phyloP scores from a whole-genome alignment of 352 stramenopile species.

The Thalassiosira mediterranea region DNA sequence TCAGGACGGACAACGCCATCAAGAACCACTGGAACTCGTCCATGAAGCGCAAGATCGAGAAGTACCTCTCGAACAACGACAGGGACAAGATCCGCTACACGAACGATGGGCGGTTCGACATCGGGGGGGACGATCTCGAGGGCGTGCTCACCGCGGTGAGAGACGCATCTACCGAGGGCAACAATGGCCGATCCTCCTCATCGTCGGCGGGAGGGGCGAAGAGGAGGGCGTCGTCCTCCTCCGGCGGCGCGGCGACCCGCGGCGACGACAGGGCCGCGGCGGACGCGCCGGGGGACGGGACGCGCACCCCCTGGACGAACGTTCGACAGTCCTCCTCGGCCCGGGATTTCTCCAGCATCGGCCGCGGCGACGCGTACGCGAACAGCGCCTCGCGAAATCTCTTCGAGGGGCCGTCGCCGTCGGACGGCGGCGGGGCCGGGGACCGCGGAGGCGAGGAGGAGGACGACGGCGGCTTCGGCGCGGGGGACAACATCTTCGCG shows the following conservation, averaged over 20 bases:
- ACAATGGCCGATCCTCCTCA: background rate
- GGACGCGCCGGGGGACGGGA: background rate
- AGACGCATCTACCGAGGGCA: slow-evolving; percentile 1
- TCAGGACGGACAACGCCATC: slow-evolving; percentile 87
- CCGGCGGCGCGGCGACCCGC: too few relatives aligned
- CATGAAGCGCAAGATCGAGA: slow-evolving; percentile 86
- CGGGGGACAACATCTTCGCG: slow-evolving; percentile 38
- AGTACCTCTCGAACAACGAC: slow-evolving; percentile 77
- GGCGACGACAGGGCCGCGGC: background rate
- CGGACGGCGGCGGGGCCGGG: background rate
- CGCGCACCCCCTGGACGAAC: slow-evolving; percentile 19
- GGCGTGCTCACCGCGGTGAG: slow-evolving; percentile 78
- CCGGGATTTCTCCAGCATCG: background rate
- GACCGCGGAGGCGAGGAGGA: background rate
- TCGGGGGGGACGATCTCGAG: slow-evolving; percentile 83
- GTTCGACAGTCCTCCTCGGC: background rate
- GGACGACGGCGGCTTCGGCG: slow-evolving; percentile 13
- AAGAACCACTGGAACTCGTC: slow-evolving; percentile 89
- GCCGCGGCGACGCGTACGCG: slow-evolving; percentile 4
- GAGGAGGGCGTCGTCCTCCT: too few relatives aligned
- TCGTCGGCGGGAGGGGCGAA: background rate
- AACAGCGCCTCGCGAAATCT: slow-evolving; percentile 49
- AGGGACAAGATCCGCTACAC: slow-evolving; percentile 59
- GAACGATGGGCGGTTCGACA: slow-evolving; percentile 82
- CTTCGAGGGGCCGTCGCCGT: slow-evolving; percentile 29